Evolutionary conservation across 768 basidiomycete genomes (phyloP).

Genomic region (Psilocybe tampanensis): DNA sequence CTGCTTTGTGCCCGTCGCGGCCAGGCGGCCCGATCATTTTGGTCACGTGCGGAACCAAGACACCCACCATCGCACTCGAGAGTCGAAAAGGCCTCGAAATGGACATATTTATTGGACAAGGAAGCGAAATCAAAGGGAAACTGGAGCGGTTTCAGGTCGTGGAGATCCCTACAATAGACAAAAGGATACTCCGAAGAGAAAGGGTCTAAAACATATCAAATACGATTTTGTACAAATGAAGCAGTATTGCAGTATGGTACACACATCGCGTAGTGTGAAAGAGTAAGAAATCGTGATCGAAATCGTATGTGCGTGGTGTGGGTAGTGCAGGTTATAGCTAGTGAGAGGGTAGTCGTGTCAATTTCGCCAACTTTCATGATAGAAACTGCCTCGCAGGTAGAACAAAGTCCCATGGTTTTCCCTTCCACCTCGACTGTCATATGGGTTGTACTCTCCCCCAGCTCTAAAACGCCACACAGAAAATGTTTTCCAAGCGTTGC

Average conservation of each 20-base stretch:
- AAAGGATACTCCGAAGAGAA: too few relatives aligned
- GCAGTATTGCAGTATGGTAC: too few relatives aligned
- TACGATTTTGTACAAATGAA: not conserved
- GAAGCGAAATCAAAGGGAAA: not conserved
- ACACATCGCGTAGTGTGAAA: not conserved
- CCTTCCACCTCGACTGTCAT: conserved; percentile 12
- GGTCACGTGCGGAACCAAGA: too few relatives aligned
- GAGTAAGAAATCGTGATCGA: too few relatives aligned
- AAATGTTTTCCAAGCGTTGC: conserved; percentile 60
- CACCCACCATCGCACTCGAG: too few relatives aligned
- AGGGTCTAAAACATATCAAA: not conserved
- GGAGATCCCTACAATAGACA: not conserved
- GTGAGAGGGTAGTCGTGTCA: not conserved
- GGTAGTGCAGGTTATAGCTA: too few relatives aligned
- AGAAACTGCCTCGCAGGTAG: conserved; percentile 11
- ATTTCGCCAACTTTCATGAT: not conserved
- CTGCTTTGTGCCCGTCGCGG: not conserved
- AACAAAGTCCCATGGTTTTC: conserved; percentile 12
- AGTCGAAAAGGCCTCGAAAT: too few relatives aligned
- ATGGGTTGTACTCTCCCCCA: conserved; percentile 22
- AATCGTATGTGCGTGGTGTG: too few relatives aligned
- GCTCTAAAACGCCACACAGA: conserved; percentile 56
- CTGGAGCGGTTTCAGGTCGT: not conserved
- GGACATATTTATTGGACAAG: too few relatives aligned
- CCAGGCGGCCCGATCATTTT: not conserved